phyloP scores from a whole-genome alignment of 176 grass and related monocot species.

The Musa acuminata region DNA sequence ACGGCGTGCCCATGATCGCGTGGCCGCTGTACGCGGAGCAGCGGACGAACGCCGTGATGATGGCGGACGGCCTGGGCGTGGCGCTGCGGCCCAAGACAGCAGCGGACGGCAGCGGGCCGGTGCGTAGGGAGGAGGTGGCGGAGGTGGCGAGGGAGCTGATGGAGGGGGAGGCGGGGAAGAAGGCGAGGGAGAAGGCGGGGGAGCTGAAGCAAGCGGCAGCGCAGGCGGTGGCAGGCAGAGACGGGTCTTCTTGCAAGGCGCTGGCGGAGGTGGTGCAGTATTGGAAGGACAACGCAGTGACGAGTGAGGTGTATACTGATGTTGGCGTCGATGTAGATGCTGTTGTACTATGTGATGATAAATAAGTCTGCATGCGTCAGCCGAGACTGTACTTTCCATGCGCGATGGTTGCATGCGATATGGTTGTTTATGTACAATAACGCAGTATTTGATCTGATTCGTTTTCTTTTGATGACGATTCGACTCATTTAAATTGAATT shows the following conservation, averaged over 20 bases:
- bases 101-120: conserved; percentile 5
- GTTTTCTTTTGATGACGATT: no score
- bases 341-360: no score
- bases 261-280: background rate
- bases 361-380: no score
- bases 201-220: conserved; percentile 30
- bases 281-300: background rate
- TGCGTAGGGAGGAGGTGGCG: conserved; percentile 27
- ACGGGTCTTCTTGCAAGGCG: background rate
- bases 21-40: conserved; percentile 42
- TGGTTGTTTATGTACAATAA: no score
- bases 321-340: no score
- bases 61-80: conserved; percentile 20
- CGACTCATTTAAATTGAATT: no score
- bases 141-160: conserved; percentile 38
- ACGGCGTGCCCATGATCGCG: conserved; percentile 30
- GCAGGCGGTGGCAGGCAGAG: background rate
- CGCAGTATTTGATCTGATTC: no score
- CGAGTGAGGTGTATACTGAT: no score
- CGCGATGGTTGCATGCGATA: no score
- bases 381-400: no score
- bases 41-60: conserved; percentile 32
- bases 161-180: conserved; percentile 17
- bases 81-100: conserved; percentile 17
- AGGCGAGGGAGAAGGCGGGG: background rate